Percentiles rank a stretch among this genome's conserved stretches.
Evolutionary conservation across 2,329 filamentous ascomycete genomes (phyloP).

Genomic region (Ophiocordyceps polyrhachis-furcata): DNA sequence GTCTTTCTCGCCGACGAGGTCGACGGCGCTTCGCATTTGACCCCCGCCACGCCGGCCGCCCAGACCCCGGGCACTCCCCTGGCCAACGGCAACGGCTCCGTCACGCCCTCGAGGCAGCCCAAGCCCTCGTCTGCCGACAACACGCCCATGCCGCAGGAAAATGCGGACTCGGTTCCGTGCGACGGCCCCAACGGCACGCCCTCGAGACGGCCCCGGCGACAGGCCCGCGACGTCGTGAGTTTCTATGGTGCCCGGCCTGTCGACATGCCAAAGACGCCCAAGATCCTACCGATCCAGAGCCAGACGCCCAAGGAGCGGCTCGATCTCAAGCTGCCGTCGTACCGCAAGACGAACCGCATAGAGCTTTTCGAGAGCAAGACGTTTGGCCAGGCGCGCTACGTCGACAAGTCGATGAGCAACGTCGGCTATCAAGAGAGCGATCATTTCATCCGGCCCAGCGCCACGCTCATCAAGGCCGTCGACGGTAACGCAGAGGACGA

Average conservation of each 20-base stretch:
- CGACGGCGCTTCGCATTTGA: slow-evolving; percentile 42
- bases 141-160: slow-evolving; percentile 20
- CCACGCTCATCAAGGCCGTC: slow-evolving; percentile 46
- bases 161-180: slow-evolving; percentile 12
- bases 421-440: slow-evolving; percentile 94
- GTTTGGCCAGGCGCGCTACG: slow-evolving; percentile 72
- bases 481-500: slow-evolving; percentile 43
- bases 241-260: slow-evolving; percentile 32
- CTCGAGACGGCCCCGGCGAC: slow-evolving; percentile 20
- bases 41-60: slow-evolving; percentile 17
- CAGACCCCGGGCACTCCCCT: slow-evolving; percentile 11
- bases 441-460: slow-evolving; percentile 61
- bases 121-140: slow-evolving; percentile 23
- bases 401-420: slow-evolving; percentile 90
- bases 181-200: slow-evolving; percentile 15
- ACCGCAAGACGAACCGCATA: slow-evolving; percentile 62
- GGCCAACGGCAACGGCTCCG: slow-evolving; percentile 22
- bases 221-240: slow-evolving; percentile 30
- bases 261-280: slow-evolving; percentile 37
- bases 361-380: slow-evolving; percentile 68
- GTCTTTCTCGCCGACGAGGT: slow-evolving; percentile 71
- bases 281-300: slow-evolving; percentile 57
- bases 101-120: slow-evolving; percentile 26
- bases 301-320: slow-evolving; percentile 66
- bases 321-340: slow-evolving; percentile 58